Evolutionary conservation across 805 yeast species (phyloP), one percentile per base, ranked within the genome.

Genomic region (Kodamaea kaohsiungensis): DNA sequence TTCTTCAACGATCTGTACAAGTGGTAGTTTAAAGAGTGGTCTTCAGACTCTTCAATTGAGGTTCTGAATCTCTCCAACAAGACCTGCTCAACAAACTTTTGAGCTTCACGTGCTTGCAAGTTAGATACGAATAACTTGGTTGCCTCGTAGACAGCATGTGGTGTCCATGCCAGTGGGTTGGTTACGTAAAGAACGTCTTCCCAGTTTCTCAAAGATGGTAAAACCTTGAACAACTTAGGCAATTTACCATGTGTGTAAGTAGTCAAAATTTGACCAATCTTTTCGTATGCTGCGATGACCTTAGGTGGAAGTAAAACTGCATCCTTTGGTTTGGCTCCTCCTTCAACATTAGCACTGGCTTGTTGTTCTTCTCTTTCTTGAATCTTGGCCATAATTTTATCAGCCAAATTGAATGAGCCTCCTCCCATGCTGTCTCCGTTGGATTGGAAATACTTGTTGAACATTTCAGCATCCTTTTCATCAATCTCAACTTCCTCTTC

Each of bases 181-280:
- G 98, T 92, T 42, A 95, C 97, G 66, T 85, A 93, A 37, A 95
- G 75, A 35, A 95, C 88, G 68, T 93, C 98, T 68, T 91, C 91
- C 99, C 99, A 95, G 72, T 93, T 93, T 62, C 82, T 87, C 60
- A 95, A 80, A 2, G 96, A 82, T 37, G 99, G 99, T 53, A 96
- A 82, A 49, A 95, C 96, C 68, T 95, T 95, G 78, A 95, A 95
- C 35, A 96, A 82, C 65, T 93, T 92, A n/a, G 99, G 99, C 51
- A 95, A 79, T 71, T 92, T 92, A 49, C 99, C 99, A 65, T 95
- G 96, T 40, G 92, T 88, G 84, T 96, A 95, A 3, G 96, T 85
- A 17, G 91, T 81, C 56, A 95, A 77, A 51, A 93, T 86, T 61
- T 85, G 86, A 7, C 98, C 98, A 46, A 95, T 93, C 66, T 90